phyloP scores from a whole-genome alignment of 2,329 filamentous ascomycete species.

The Rhynchosporium graminicola region DNA sequence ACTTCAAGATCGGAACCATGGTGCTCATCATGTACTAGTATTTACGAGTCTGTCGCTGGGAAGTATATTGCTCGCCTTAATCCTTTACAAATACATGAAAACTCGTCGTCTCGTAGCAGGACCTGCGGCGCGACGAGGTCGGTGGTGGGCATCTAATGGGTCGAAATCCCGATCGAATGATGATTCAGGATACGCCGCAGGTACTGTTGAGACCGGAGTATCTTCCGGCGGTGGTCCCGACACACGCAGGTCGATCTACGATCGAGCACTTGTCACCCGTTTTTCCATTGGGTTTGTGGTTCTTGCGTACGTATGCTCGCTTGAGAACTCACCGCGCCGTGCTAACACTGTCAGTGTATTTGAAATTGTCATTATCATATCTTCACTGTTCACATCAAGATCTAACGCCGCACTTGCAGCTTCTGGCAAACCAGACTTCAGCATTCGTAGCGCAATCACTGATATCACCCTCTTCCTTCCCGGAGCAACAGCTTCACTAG shows the following conservation, averaged over 20 bases:
- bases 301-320: constrained; percentile 37
- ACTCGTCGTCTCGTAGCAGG: constrained; percentile 42
- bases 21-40: constrained; percentile 40
- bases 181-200: constrained; percentile 1
- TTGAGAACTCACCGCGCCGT: constrained; percentile 10
- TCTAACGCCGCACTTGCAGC: constrained; percentile 39
- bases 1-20: background rate
- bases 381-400: constrained; percentile 41
- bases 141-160: constrained; percentile 34
- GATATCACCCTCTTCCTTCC: constrained; percentile 44
- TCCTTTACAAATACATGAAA: constrained; percentile 46
- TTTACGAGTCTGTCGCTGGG: constrained; percentile 44
- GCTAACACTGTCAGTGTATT: constrained; percentile 38
- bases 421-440: constrained; percentile 41
- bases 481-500: constrained; percentile 42
- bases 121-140: constrained; percentile 32
- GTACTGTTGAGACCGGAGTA: constrained; percentile 19
- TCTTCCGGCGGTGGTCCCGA: constrained; percentile 16
- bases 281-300: constrained; percentile 49
- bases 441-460: constrained; percentile 35
- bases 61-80: constrained; percentile 43
- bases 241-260: constrained; percentile 44
- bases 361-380: constrained; percentile 44
- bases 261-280: constrained; percentile 48
- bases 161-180: constrained; percentile 23